These are phyloP conservation scores for Trichosanthes truncata DNA, from an alignment of 306 rosid species.

Conservation along the genomic window DNA sequence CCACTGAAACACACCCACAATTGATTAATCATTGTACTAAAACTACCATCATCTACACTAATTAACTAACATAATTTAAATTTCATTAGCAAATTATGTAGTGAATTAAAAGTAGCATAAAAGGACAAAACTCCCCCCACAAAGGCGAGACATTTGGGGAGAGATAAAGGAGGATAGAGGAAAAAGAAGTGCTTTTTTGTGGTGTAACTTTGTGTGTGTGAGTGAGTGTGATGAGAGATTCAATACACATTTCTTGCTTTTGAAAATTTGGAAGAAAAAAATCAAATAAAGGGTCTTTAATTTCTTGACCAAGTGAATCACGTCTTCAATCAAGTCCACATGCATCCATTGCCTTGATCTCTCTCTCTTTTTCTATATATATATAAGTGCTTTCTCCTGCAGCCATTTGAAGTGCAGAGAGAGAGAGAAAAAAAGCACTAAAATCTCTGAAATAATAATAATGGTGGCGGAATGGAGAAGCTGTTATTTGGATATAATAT, in stretches of 20 bases:
- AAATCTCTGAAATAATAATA: too few species aligned
- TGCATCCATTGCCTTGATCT: background rate
- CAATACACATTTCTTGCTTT: background rate
- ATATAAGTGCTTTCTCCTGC: background rate
- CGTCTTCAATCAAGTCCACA: constrained; percentile 9
- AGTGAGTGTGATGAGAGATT: background rate
- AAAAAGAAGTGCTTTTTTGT: background rate
- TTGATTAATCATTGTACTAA: background rate
- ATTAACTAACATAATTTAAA: background rate
- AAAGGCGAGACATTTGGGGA: background rate
- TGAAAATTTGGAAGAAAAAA: background rate
- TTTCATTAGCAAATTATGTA: background rate
- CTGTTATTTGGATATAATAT: constrained; percentile 69
- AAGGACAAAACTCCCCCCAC: background rate
- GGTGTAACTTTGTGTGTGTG: background rate
- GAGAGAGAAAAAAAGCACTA: background rate
- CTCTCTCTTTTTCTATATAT: background rate
- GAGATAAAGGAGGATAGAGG: background rate
- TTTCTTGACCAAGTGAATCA: background rate
- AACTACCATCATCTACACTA: background rate
- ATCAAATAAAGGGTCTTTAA: background rate
- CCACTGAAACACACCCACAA: background rate
- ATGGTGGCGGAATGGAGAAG: constrained; percentile 64
- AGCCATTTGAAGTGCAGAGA: background rate
- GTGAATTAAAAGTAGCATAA: background rate